phyloP scores from a whole-genome alignment of 768 basidiomycete species.

The Lentinula sp. region DNA sequence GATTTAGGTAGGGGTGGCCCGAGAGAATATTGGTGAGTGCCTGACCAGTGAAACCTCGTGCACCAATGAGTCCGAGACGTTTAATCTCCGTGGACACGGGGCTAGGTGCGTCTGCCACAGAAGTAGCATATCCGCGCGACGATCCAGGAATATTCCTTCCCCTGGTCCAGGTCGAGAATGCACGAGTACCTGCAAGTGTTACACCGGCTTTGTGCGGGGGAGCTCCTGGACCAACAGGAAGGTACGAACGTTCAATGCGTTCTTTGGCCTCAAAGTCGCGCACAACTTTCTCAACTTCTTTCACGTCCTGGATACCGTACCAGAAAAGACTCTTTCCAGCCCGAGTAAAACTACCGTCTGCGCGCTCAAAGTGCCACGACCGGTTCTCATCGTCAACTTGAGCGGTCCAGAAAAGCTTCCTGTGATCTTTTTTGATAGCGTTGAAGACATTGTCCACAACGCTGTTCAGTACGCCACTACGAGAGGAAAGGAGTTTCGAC shows the following conservation, averaged over 20 bases:
- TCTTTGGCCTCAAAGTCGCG: slow-evolving; percentile 69
- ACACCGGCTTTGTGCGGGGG: slow-evolving; percentile 42
- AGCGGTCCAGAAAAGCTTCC: slow-evolving; percentile 95
- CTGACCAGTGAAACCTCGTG: slow-evolving; percentile 93
- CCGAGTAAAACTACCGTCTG: slow-evolving; percentile 95
- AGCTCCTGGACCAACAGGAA: slow-evolving; percentile 79
- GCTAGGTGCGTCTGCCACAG: slow-evolving; percentile 29
- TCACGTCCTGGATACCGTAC: slow-evolving; percentile 91
- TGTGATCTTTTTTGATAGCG: slow-evolving; percentile 93
- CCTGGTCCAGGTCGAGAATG: slow-evolving; percentile 56
- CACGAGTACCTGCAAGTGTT: slow-evolving; percentile 21
- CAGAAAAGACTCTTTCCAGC: slow-evolving; percentile 94
- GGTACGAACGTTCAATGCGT: slow-evolving; percentile 81
- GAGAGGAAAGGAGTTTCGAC: slow-evolving; percentile 86
- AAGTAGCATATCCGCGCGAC: slow-evolving; percentile 77
- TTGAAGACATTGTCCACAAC: slow-evolving; percentile 97
- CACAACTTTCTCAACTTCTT: slow-evolving; percentile 86
- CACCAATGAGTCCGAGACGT: slow-evolving; percentile 91
- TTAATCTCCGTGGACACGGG: slow-evolving; percentile 62
- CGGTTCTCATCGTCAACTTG: slow-evolving; percentile 95
- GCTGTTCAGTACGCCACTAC: slow-evolving; percentile 86
- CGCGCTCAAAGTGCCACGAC: slow-evolving; percentile 97
- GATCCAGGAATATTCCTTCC: slow-evolving; percentile 32
- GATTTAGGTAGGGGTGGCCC: slow-evolving; percentile 79
- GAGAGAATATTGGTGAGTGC: slow-evolving; percentile 85